Base-by-base conservation (phyloP, 345 rosid genomes). In the Adansonia digitata region DNA sequence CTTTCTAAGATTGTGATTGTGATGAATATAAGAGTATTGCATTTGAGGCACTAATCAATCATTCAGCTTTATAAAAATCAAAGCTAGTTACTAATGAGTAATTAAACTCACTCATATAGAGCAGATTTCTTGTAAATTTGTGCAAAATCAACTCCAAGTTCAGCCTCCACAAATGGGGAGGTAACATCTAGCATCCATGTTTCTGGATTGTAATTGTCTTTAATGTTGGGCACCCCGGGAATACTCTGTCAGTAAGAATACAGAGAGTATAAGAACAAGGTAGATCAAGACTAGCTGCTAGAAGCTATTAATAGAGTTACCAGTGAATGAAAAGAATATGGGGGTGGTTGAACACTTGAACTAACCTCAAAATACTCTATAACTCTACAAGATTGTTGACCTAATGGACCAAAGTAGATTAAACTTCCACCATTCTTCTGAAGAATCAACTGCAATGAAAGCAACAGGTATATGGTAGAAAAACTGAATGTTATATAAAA, bases 171-270 rank as follows among this genome's bases (percentile, higher is more conserved):
- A n/a, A 88, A 87, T 52, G 74, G 75, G 60, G 89, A 88, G 76
- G 92, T 85, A 43, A 86, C 85, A 45, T 90, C 93, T 72, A 93
- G 70, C 88, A 91, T 83, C 97, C 97, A 93, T 56, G 97, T 91
- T 71, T 94, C 89, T 39, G 98, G 94, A 81, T 93, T 93, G 71
- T 80, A 84, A 34, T 86, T 93, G 61, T 86, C 85, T 80, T 60
- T 88, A 13, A 91, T 90, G 78, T 88, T 88, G 0, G 81, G 75
- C 73, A 86, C 88, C 43, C 93, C 90, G 29, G 83, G 77, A n/a
- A 93, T 79, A 31, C 82, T 72, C 97, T 93, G 77, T 77, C 20
- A 55, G 4, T 66, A 43, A 43, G 56, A 46, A 45, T 27, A 17
- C 26, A 46, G 22, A 22, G 51, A 65, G 26, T 18, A 13, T 65